Evolutionary conservation across 108 stramenopile genomes (phyloP).

Genomic region (Skeletonema potamos): DNA sequence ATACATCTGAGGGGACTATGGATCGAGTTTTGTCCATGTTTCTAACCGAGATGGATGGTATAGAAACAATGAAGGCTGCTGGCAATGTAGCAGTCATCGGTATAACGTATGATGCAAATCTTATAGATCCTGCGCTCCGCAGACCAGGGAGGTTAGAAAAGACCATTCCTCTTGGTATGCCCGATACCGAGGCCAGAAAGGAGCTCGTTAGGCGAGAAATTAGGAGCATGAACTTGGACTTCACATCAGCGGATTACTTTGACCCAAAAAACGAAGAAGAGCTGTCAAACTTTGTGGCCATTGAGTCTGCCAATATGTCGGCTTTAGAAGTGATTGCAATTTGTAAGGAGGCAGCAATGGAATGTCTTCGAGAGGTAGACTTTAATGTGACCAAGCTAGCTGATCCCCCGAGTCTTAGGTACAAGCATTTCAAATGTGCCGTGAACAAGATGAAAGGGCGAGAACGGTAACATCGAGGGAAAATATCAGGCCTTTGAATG

Average conservation of each 20-base stretch:
- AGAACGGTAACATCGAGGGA: conserved; percentile 1
- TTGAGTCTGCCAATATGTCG: conserved; percentile 57
- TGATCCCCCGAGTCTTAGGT: conserved; percentile 10
- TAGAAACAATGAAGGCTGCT: conserved; percentile 28
- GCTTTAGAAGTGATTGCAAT: conserved; percentile 66
- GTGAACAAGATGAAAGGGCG: conserved; percentile 28
- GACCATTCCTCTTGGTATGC: conserved; percentile 50
- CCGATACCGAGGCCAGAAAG: conserved; percentile 54
- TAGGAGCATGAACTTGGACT: conserved; percentile 30
- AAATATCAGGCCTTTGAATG: no score
- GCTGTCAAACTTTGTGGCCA: conserved; percentile 44
- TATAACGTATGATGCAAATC: conserved; percentile 62
- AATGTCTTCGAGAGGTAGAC: conserved; percentile 31
- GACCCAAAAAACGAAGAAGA: conserved; percentile 39
- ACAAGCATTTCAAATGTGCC: conserved; percentile 28
- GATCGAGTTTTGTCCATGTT: conserved; percentile 85
- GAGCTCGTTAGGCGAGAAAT: conserved; percentile 49
- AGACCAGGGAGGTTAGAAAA: conserved; percentile 77
- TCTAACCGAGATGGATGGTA: conserved; percentile 84
- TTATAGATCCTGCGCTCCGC: conserved; percentile 77
- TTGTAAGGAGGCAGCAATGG: conserved; percentile 65
- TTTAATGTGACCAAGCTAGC: conserved; percentile 6
- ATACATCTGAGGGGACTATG: conserved; percentile 87
- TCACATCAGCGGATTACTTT: conserved; percentile 25
- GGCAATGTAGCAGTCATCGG: conserved; percentile 72